Evolutionary conservation across 768 basidiomycete genomes (phyloP), one percentile per base, ranked within the genome.

Genomic region (Kwoniella bestiolae): DNA sequence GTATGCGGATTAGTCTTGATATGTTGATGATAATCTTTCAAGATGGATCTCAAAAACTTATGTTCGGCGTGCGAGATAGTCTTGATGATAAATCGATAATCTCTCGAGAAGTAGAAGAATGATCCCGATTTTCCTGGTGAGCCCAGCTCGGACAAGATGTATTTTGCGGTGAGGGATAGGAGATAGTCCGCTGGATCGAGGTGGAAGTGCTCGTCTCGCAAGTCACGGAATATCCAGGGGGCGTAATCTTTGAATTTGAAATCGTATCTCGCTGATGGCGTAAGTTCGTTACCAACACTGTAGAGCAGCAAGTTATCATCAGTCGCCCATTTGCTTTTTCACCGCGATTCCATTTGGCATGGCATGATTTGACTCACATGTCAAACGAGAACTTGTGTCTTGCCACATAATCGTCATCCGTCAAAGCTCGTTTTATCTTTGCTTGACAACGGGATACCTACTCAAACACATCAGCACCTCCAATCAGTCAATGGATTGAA

Each of bases 241-340:
- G 94, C 94, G 80, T 98, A 99, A 79, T 99, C 95, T 81, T 98
- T 98, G 85, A 98, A 98, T 82, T 99, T 99, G 86, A 98, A 98
- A 81, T 98, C 96, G 83, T 99, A 99, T 83, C 89, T 90, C 4
- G 95, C 94, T 0, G 94, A 96, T 0, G 96, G 96, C 12, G 96
- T 98, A 26, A 99, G 85, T 82, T 99, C 96, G 81, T 99, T 98
- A 23, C 96, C 96, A 75, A 96, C 86, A 71, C 92, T 94, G 74
- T 41, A 57, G 12, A 6, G n/a, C 11, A 35, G 23, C 2, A 56
- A 31, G 12, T n/a, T n/a, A n/a, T n/a, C 21, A 45, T 9, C 29
- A 14, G 21, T 65, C 63, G 41, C n/a, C 49, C 21, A 4, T 12
- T 70, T 57, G 21, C 32, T 7, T 31, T 11, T 6, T 68, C 63